Conservation (phyloP, 345 rosid genomes). For the Pseudoturritis turrita region DNA sequence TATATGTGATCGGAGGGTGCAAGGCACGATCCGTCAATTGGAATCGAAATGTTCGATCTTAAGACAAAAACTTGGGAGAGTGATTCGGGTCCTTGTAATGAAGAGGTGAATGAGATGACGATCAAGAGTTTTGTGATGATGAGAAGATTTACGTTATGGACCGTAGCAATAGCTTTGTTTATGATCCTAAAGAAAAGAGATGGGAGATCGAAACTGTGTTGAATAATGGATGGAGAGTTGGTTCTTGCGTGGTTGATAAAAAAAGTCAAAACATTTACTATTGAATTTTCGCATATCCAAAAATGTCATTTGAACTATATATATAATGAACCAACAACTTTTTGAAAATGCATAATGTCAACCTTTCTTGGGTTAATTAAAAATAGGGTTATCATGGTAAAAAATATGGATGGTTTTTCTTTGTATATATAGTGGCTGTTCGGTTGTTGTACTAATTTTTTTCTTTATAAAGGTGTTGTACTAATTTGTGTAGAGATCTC, state of each 20-base stretch:
- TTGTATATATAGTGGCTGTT: no score
- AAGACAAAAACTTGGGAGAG: slow-evolving; percentile 35
- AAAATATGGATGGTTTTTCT: no score
- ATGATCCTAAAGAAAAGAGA: slow-evolving; percentile 35
- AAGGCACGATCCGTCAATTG: slow-evolving; percentile 44
- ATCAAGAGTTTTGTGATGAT: slow-evolving; percentile 3
- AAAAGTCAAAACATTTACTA: no score
- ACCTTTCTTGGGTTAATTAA: no score
- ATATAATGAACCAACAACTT: no score
- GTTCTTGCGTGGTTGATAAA: slow-evolving; percentile 60
- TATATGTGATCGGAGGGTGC: slow-evolving; percentile 73
- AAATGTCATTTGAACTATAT: no score
- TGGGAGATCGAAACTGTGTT: slow-evolving; percentile 45
- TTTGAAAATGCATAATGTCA: no score
- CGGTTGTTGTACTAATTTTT: no score
- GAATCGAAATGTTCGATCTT: slow-evolving; percentile 48
- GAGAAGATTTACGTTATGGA: slow-evolving; percentile 1
- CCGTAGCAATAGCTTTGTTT: background rate
- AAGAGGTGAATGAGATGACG: background rate
- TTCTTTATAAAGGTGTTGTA: no score
- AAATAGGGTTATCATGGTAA: no score
- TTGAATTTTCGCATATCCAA: no score
- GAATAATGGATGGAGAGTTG: slow-evolving; percentile 55
- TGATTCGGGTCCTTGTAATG: background rate
- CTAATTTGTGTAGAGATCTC: no score